phyloP scores from a whole-genome alignment of 1,139 yeast species.

The Suhomyces bokatorum region DNA sequence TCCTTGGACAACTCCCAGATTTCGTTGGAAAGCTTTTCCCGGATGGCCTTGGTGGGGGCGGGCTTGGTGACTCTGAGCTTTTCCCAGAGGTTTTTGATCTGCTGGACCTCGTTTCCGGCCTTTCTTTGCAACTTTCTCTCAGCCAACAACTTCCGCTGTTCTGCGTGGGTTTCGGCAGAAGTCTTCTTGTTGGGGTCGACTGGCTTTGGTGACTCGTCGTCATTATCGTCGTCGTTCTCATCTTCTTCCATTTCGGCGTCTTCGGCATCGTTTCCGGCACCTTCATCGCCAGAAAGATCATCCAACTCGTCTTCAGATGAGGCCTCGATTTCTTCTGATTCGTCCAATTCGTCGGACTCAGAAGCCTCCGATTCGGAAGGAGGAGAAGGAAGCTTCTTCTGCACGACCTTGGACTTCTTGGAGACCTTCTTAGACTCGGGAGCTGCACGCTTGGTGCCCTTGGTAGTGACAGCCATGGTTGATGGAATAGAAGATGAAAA shows the following conservation, averaged over 20 bases:
- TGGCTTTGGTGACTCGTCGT: conserved; percentile 18
- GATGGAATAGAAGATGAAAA: conserved; percentile 6
- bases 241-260: conserved; percentile 26
- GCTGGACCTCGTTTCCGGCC: conserved; percentile 81
- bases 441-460: conserved; percentile 37
- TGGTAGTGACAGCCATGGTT: conserved; percentile 29
- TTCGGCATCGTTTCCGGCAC: conserved; percentile 15
- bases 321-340: conserved; percentile 16
- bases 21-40: conserved; percentile 79
- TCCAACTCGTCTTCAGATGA: conserved; percentile 25
- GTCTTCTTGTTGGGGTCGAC: conserved; percentile 49
- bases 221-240: conserved; percentile 20
- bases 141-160: conserved; percentile 72
- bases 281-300: conserved; percentile 21
- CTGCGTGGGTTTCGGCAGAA: conserved; percentile 74
- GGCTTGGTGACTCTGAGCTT: conserved; percentile 82
- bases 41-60: conserved; percentile 73
- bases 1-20: conserved; percentile 83
- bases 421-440: conserved; percentile 19
- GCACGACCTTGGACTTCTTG: conserved; percentile 31
- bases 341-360: conserved; percentile 13
- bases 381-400: conserved; percentile 22
- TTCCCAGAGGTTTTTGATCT: conserved; percentile 90
- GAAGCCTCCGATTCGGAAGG: conserved; percentile 14
- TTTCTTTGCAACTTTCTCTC: conserved; percentile 88